phyloP scores from a whole-genome alignment of 768 basidiomycete species.

The Lentinula sp. region DNA sequence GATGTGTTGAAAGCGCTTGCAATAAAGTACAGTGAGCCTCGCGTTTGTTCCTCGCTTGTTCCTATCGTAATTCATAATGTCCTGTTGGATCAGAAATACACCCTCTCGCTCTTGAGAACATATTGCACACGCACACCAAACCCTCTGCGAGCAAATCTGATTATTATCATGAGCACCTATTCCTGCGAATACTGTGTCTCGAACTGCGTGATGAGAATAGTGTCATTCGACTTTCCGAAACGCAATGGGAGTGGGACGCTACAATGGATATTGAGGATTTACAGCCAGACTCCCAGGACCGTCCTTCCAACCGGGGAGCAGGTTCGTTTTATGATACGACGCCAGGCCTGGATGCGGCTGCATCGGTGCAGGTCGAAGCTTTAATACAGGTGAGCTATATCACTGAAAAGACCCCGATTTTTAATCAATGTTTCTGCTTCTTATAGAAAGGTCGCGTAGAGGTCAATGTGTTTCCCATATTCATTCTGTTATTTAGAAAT shows the following conservation, averaged over 20 bases:
- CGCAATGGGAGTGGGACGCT: not conserved
- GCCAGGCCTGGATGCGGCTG: not conserved
- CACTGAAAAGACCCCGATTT: not conserved
- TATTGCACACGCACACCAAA: constrained; percentile 29
- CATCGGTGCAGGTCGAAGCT: not conserved
- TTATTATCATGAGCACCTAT: constrained; percentile 15
- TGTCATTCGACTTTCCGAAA: not conserved
- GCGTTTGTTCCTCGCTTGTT: not conserved
- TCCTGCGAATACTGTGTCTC: constrained; percentile 8
- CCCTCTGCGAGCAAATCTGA: constrained; percentile 16
- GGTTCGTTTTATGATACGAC: not conserved
- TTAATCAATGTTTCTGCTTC: not conserved
- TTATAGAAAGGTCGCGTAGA: constrained; percentile 27
- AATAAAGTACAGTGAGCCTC: constrained; percentile 44
- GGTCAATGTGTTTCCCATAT: constrained; percentile 36
- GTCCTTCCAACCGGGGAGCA: not conserved
- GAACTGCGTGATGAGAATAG: constrained; percentile 10
- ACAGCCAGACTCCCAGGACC: not conserved
- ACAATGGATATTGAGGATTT: not conserved
- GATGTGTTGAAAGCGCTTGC: constrained; percentile 57
- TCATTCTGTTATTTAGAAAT: constrained; percentile 39
- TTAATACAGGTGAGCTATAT: not conserved
- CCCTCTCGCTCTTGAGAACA: constrained; percentile 43
- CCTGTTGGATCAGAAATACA: constrained; percentile 31
- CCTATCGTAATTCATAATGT: not conserved